Conservation (phyloP, 129 eudicot genomes). For the Glebionis coronaria region DNA sequence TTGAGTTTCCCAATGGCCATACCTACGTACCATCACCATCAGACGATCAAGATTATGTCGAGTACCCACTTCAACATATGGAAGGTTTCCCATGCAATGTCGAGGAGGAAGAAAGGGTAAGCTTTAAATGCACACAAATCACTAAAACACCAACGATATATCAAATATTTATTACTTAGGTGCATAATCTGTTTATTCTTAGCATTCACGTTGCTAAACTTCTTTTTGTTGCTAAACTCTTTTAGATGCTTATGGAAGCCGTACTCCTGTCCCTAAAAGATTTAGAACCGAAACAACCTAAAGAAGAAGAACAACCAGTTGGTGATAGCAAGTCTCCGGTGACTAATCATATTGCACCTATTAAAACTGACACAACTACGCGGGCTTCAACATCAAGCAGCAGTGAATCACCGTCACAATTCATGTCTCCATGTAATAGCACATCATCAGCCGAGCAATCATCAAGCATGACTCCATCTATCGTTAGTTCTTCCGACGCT, state of each 20-base stretch:
- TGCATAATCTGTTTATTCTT: neutral
- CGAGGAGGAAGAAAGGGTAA: constrained; percentile 92
- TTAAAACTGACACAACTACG: constrained; percentile 11
- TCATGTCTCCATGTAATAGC: constrained; percentile 35
- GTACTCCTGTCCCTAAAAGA: constrained; percentile 74
- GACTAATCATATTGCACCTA: neutral
- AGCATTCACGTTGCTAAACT: neutral
- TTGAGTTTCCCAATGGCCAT: constrained; percentile 66
- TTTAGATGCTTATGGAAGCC: constrained; percentile 88
- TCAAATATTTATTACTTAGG: neutral
- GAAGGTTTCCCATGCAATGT: constrained; percentile 72
- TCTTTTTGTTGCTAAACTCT: neutral
- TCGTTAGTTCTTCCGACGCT: constrained; percentile 36
- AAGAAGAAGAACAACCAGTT: constrained; percentile 35
- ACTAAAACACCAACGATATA: neutral
- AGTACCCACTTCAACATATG: constrained; percentile 67
- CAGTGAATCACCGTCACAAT: constrained; percentile 30
- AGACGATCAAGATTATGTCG: constrained; percentile 83
- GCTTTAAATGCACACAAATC: neutral
- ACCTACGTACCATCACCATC: constrained; percentile 38
- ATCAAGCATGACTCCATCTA: constrained; percentile 18
- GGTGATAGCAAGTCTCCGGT: constrained; percentile 9
- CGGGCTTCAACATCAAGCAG: constrained; percentile 31
- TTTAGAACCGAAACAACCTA: constrained; percentile 34
- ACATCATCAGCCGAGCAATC: constrained; percentile 31